These are phyloP conservation scores for Penicillium pancosmium DNA, from an alignment of 495 filamentous ascomycete species.

Conservation along the genomic window DNA sequence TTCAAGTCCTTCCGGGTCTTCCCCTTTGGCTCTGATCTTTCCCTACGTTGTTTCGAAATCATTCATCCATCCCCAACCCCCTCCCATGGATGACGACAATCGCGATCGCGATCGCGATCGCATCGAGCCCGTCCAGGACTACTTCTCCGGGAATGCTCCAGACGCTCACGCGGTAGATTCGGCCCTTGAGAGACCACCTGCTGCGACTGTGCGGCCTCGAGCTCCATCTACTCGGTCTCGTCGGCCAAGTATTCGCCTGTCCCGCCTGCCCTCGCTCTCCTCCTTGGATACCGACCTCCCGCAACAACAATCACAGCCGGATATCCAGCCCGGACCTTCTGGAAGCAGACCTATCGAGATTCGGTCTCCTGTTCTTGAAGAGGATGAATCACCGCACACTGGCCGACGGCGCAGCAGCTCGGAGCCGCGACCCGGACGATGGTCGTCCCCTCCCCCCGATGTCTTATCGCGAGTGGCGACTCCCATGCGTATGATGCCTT, in stretches of 20 bases:
- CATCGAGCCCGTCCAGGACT: conserved; percentile 41
- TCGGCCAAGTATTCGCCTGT: conserved; percentile 45
- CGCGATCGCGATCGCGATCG: conserved; percentile 13
- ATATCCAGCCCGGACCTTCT: conserved; percentile 7
- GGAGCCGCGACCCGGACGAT: conserved; percentile 46
- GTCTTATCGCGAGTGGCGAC: conserved; percentile 35
- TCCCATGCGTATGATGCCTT: conserved; percentile 39
- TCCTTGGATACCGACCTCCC: conserved; percentile 20
- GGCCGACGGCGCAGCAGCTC: conserved; percentile 50
- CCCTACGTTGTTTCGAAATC: neutral
- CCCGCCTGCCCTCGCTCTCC: conserved; percentile 36
- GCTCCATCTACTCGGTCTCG: conserved; percentile 30
- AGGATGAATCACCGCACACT: conserved; percentile 36
- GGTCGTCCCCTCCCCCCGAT: conserved; percentile 36
- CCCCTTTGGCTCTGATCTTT: neutral
- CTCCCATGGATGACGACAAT: neutral
- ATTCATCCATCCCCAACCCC: neutral
- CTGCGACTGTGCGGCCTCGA: conserved; percentile 17
- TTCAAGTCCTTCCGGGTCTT: neutral
- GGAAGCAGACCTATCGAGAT: conserved; percentile 16
- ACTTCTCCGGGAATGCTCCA: conserved; percentile 10
- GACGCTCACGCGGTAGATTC: conserved; percentile 13
- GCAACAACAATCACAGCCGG: neutral
- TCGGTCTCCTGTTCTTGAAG: conserved; percentile 25
- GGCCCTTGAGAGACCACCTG: conserved; percentile 15